A percentile compares a stretch with the other conserved stretches of the same genome.
Conservation (phyloP, 225 moss, liverwort and hornwort genomes). For the Thuidium tamariscinum region DNA sequence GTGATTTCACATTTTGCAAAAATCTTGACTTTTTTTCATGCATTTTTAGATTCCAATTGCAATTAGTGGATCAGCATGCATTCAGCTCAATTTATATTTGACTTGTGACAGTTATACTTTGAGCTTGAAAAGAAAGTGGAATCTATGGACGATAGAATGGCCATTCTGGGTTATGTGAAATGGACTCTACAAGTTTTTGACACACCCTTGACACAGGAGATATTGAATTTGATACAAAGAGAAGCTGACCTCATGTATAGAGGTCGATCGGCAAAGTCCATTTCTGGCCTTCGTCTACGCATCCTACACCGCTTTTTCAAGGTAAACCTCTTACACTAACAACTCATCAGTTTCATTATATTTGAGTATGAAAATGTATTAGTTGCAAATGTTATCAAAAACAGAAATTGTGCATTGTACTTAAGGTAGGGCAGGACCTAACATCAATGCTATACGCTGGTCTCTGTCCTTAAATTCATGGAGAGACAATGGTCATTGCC, state of each 20-base stretch:
- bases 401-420: neutral
- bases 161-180: conserved; percentile 85
- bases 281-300: conserved; percentile 53
- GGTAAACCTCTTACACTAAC: conserved; percentile 4
- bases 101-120: conserved; percentile 43
- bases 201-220: conserved; percentile 56
- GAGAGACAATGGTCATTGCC: too few relatives aligned
- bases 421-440: neutral
- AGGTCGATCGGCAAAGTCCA: conserved; percentile 58
- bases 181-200: conserved; percentile 88
- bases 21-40: neutral
- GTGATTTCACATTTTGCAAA: conserved; percentile 6
- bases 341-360: neutral
- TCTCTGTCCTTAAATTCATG: neutral
- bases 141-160: conserved; percentile 77
- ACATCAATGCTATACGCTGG: too few relatives aligned
- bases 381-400: neutral
- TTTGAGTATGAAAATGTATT: neutral
- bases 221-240: conserved; percentile 70
- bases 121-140: conserved; percentile 67
- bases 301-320: conserved; percentile 71
- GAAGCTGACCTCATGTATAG: conserved; percentile 94
- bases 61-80: neutral
- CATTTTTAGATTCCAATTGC: neutral
- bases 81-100: neutral